These are phyloP conservation scores for Aureobasidium sp. DNA, from an alignment of 2,329 filamentous ascomycete genomes.

Conservation along the genomic window DNA sequence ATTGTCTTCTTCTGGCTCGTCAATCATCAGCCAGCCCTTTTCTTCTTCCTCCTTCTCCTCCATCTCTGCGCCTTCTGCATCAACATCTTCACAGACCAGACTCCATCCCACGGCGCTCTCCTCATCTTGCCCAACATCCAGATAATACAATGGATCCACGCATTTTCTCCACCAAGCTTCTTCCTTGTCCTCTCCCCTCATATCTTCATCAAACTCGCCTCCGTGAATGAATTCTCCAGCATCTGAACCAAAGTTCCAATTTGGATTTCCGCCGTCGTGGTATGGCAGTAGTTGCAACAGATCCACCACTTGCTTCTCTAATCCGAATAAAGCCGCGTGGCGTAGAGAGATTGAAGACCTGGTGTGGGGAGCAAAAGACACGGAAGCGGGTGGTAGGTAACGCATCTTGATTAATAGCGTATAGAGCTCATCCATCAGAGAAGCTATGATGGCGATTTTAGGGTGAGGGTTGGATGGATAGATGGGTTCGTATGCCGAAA, in stretches of 20 bases:
- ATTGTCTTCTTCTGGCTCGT: constrained; percentile 2
- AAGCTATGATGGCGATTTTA: constrained; percentile 6
- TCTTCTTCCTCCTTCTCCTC: neutral
- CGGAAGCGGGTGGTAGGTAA: neutral
- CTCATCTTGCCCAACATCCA: neutral
- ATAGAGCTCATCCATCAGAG: constrained; percentile 7
- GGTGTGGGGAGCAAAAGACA: constrained; percentile 10
- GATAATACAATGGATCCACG: neutral
- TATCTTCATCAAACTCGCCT: constrained; percentile 12
- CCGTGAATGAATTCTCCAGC: neutral
- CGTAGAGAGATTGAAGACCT: neutral
- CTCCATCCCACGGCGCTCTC: neutral
- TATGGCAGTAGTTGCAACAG: constrained; percentile 14
- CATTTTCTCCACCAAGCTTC: neutral
- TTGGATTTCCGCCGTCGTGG: neutral
- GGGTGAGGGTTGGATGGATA: neutral
- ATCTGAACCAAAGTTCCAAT: constrained; percentile 10
- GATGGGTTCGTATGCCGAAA: neutral
- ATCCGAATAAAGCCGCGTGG: neutral
- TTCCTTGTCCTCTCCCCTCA: neutral
- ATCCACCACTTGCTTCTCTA: constrained; percentile 14
- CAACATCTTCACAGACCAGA: neutral
- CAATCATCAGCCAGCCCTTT: neutral
- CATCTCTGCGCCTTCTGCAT: neutral
- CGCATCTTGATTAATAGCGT: constrained; percentile 9